These are phyloP conservation scores for Cryptococcus floricola DNA, from an alignment of 1,284 basidiomycete genomes.

Conservation along the genomic window DNA sequence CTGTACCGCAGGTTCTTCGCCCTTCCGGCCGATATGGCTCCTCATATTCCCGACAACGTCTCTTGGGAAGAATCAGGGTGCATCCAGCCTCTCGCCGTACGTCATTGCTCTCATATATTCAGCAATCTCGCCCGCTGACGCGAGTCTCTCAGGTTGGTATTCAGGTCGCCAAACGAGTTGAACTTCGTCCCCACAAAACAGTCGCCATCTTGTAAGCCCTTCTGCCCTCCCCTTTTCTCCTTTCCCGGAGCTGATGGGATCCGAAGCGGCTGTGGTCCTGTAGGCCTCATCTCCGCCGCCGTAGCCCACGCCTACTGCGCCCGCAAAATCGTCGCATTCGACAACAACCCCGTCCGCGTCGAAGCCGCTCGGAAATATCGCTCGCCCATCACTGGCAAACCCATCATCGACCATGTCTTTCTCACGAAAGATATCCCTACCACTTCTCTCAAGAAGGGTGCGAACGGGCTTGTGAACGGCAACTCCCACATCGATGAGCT, in stretches of 20 bases:
- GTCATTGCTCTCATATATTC: not conserved
- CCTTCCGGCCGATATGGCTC: constrained; percentile 46
- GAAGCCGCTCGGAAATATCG: constrained; percentile 76
- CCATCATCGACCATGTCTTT: constrained; percentile 44
- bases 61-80: constrained; percentile 52
- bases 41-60: constrained; percentile 47
- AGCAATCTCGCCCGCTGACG: not conserved
- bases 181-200: constrained; percentile 40
- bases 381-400: constrained; percentile 36
- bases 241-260: not conserved
- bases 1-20: constrained; percentile 30
- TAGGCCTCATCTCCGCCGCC: constrained; percentile 51
- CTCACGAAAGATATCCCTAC: constrained; percentile 25
- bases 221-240: not conserved
- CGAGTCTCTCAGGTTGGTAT: constrained; percentile 32
- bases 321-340: constrained; percentile 44
- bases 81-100: constrained; percentile 89
- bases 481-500: not conserved
- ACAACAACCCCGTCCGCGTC: constrained; percentile 76
- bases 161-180: constrained; percentile 40
- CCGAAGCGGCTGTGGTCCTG: constrained; percentile 47
- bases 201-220: constrained; percentile 38
- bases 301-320: constrained; percentile 53
- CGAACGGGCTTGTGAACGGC: not conserved
- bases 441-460: not conserved